Conservation (phyloP, 768 basidiomycete genomes). For the Boletus speciosus region DNA sequence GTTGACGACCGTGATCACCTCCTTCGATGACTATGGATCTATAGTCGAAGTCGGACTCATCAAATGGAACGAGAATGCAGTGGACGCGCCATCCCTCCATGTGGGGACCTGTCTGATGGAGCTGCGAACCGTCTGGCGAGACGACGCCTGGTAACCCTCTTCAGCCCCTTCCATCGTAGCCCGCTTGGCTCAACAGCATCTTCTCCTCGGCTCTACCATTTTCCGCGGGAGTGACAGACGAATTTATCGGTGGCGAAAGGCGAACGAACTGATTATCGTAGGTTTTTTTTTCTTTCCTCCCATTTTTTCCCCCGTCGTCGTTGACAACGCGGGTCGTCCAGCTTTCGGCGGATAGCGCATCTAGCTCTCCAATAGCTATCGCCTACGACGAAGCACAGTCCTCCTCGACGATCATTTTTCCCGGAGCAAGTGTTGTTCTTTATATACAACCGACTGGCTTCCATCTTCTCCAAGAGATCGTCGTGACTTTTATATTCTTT, state of each 20-base stretch:
- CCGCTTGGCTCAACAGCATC: not conserved
- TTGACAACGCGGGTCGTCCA: not conserved
- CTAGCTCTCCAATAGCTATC: constrained; percentile 9
- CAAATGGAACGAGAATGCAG: constrained; percentile 13
- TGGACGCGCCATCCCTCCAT: not conserved
- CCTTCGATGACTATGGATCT: constrained; percentile 8
- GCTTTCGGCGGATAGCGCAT: not conserved
- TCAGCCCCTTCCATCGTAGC: not conserved
- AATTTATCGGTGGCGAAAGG: constrained; percentile 11
- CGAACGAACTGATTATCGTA: not conserved
- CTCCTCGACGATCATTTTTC: not conserved
- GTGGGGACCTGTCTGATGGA: constrained; percentile 1
- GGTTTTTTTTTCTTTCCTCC: not conserved
- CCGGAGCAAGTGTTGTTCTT: not conserved
- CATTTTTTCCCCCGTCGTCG: too few species aligned
- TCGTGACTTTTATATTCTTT: constrained; percentile 16
- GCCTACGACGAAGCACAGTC: not conserved
- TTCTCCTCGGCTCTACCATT: not conserved
- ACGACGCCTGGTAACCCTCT: not conserved
- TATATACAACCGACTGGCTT: constrained; percentile 17
- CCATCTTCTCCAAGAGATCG: constrained; percentile 16
- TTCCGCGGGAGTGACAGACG: constrained; percentile 10
- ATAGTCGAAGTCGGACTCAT: constrained; percentile 9
- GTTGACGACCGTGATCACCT: constrained; percentile 10
- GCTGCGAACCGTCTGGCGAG: not conserved